phyloP scores from a whole-genome alignment of 2,329 filamentous ascomycete species.

The Sporothrix phasma region DNA sequence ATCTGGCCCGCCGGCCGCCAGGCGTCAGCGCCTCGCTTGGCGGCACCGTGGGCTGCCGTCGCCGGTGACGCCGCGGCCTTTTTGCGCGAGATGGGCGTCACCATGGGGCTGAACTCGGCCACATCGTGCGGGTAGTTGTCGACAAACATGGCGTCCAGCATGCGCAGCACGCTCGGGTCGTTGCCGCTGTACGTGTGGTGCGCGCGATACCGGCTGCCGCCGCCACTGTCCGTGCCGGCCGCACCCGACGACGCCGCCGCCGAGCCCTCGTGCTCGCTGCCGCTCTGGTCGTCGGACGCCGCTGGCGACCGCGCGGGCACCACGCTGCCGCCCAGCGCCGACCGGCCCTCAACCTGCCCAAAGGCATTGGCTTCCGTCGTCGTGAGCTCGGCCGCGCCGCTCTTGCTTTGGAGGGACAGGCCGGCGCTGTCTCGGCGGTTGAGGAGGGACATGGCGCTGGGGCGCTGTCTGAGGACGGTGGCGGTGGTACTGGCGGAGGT shows the following conservation, averaged over 20 bases:
- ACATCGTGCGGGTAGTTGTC: conserved; percentile 59
- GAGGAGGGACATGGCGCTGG: conserved; percentile 50
- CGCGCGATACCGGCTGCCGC: conserved; percentile 39
- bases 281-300: conserved; percentile 19
- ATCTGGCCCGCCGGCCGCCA: conserved; percentile 82
- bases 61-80: conserved; percentile 37
- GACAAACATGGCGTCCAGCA: conserved; percentile 77
- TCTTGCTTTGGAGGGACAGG: conserved; percentile 28
- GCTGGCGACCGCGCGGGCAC: conserved; percentile 19
- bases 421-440: conserved; percentile 42
- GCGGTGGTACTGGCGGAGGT: no score
- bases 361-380: conserved; percentile 51
- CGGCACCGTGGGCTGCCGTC: neutral
- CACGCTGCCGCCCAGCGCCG: conserved; percentile 29
- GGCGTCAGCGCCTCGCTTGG: conserved; percentile 40
- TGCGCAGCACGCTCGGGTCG: conserved; percentile 55
- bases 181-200: conserved; percentile 82
- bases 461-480: conserved; percentile 39
- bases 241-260: conserved; percentile 25
- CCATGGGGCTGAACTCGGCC: conserved; percentile 66
- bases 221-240: neutral
- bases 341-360: conserved; percentile 49
- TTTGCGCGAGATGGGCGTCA: conserved; percentile 55
- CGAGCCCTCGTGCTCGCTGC: conserved; percentile 13
- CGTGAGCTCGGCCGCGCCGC: conserved; percentile 48